Percentiles rank a stretch among this genome's conserved stretches.
These are phyloP conservation scores for Corymbia calophylla DNA, from an alignment of 441 rosid species.

Conservation along the genomic window DNA sequence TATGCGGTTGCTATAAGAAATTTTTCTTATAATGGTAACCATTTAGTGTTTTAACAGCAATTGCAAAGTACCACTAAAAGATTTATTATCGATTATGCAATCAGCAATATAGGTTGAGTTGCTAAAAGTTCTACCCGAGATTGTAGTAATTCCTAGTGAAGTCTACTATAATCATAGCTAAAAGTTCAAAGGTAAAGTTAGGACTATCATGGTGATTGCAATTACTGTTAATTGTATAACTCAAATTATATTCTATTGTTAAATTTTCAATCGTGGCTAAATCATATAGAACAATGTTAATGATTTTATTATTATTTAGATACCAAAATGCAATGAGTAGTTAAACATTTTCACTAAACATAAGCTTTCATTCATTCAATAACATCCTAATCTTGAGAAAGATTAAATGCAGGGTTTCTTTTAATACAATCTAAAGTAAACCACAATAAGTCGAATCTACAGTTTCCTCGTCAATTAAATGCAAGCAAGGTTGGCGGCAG, in stretches of 20 bases:
- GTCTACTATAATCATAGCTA: background rate
- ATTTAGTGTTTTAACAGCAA: fast-evolving
- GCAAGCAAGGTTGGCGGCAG: background rate
- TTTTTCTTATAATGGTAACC: background rate
- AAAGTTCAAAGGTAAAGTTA: background rate
- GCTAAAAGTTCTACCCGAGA: fast-evolving
- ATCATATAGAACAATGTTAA: background rate
- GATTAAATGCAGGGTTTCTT: background rate
- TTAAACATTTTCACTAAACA: background rate
- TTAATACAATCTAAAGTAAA: background rate
- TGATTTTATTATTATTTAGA: background rate
- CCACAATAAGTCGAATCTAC: background rate
- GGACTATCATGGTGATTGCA: background rate
- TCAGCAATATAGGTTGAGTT: fast-evolving
- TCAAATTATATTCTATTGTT: background rate
- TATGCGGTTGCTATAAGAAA: background rate
- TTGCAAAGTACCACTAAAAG: fast-evolving
- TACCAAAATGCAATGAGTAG: background rate
- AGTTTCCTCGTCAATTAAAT: background rate
- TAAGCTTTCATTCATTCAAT: background rate
- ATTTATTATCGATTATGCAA: background rate
- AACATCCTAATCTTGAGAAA: background rate
- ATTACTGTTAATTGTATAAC: background rate
- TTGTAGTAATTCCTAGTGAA: background rate
- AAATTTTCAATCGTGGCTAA: background rate